phyloP scores from a whole-genome alignment of 2,329 filamentous ascomycete genomes.

The Penicillium concentricum region DNA sequence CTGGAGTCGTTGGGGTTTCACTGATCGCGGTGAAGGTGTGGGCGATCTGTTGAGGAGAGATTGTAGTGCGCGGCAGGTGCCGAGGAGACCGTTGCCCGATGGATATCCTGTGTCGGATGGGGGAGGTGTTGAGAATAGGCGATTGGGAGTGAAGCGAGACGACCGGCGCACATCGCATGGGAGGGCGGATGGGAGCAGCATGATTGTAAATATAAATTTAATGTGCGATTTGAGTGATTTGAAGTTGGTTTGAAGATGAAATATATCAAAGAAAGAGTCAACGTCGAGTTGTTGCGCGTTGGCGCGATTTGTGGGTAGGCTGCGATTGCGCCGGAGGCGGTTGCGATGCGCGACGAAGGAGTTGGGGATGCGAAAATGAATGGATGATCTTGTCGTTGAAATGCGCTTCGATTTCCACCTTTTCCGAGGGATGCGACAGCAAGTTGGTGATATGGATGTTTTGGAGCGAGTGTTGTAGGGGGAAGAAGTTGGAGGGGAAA shows the following conservation, averaged over 20 bases:
- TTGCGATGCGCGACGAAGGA: constrained; percentile 23
- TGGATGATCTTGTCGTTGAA: constrained; percentile 1
- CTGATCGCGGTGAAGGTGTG: constrained; percentile 34
- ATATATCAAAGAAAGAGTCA: background rate
- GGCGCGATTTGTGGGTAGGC: constrained; percentile 25
- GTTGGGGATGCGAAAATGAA: constrained; percentile 20
- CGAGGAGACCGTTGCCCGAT: constrained; percentile 39
- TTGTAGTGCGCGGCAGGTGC: constrained; percentile 45
- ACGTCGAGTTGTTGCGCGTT: constrained; percentile 13
- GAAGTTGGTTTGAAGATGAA: background rate
- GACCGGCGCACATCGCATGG: constrained; percentile 44
- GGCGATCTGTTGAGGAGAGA: constrained; percentile 44
- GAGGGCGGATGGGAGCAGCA: constrained; percentile 49
- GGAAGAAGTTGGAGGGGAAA: constrained; percentile 20
- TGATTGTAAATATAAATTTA: constrained; percentile 21
- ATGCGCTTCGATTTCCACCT: constrained; percentile 26
- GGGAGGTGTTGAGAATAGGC: constrained; percentile 41
- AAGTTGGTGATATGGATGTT: constrained; percentile 61
- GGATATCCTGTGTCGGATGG: constrained; percentile 37
- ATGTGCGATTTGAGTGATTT: constrained; percentile 7
- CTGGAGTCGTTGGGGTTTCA: constrained; percentile 40
- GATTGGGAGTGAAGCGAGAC: constrained; percentile 37
- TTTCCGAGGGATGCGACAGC: constrained; percentile 41
- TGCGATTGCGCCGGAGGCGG: constrained; percentile 34
- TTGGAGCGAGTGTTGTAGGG: constrained; percentile 18